Evolutionary conservation across 768 basidiomycete genomes (phyloP), one percentile per base, ranked within the genome.

Genomic region (Tephrocybe sp.): DNA sequence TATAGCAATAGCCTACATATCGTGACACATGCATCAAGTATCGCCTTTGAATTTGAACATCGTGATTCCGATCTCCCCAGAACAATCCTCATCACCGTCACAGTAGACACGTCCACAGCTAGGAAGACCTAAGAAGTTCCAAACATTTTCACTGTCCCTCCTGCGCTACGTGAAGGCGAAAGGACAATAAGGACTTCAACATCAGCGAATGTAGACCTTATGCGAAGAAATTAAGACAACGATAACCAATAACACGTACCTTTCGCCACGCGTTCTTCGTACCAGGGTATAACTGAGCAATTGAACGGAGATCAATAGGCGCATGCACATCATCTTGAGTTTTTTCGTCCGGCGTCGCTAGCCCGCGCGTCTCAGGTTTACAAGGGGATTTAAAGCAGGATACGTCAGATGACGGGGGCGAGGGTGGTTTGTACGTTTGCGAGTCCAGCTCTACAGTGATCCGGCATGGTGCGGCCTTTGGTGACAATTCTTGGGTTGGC

Each of bases 71-170:
- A 50, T 43, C 39, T 45, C 49, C 22, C 28, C 54, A 12, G 28
- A 4, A 15, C 26, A 21, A 9, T 44, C 26, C 16, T 28, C n/a
- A 3, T 39, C 28, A 12, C 42, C 43, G 4, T 59, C 60, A 36
- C 53, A 49, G 31, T 48, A 57, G 6, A 61, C 58, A 13, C 42
- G 47, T 19, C 60, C 60, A 44, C 60, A 59, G 28, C 60, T 61
- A 26, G 55, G 56, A 1, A 59, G 41, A 2, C 39, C 39, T 31
- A 61, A 44, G 12, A 59, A 15, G 2, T 52, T 51, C 60, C 60
- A 61, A 11, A 52, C 35, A 1, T 49, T 47, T 12, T 54, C 54
- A 32, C 47, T 46, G 19, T 19, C 22, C 39, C 47, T 50, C 38
- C 60, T 51, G 26, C 51, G 57, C 60, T 61, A 48, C 45, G 55